Evolutionary conservation across 495 filamentous ascomycete genomes (phyloP).

Genomic region (Penicillium macrosclerotiorum): DNA sequence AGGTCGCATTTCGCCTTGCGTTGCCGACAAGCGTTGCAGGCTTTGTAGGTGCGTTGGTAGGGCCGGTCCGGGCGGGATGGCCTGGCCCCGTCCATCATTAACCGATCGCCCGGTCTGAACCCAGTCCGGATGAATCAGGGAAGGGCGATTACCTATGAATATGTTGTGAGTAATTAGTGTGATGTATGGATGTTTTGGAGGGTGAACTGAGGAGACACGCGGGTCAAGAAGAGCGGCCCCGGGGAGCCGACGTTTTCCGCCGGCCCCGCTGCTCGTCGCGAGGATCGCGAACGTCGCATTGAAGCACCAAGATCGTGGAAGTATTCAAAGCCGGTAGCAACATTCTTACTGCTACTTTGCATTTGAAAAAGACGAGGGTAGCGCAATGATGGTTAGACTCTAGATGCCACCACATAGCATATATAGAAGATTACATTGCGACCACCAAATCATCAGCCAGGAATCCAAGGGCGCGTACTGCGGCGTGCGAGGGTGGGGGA

Average conservation of each 20-base stretch:
- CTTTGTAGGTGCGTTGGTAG: conserved; percentile 51
- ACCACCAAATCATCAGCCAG: no score
- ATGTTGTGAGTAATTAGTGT: conserved; percentile 3
- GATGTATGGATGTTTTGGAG: conserved; percentile 9
- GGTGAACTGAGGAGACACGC: neutral
- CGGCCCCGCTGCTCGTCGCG: neutral
- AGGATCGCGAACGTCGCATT: neutral
- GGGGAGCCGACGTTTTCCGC: conserved; percentile 2
- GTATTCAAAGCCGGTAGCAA: no score
- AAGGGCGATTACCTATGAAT: conserved; percentile 6
- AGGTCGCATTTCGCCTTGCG: conserved; percentile 50
- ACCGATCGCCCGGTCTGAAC: conserved; percentile 3
- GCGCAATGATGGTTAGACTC: no score
- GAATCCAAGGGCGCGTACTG: no score
- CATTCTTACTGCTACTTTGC: no score
- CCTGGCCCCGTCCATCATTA: conserved; percentile 40
- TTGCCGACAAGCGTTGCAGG: conserved; percentile 46
- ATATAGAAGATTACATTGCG: no score
- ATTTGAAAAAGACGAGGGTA: no score
- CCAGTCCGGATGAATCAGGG: conserved; percentile 21
- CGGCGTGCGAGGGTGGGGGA: no score
- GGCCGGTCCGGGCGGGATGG: conserved; percentile 36
- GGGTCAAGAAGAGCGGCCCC: neutral
- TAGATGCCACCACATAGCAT: no score
- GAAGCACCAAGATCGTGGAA: neutral